Base-by-base conservation (phyloP, 2,329 filamentous ascomycete genomes). In the Penicillium sclerotiorum region DNA sequence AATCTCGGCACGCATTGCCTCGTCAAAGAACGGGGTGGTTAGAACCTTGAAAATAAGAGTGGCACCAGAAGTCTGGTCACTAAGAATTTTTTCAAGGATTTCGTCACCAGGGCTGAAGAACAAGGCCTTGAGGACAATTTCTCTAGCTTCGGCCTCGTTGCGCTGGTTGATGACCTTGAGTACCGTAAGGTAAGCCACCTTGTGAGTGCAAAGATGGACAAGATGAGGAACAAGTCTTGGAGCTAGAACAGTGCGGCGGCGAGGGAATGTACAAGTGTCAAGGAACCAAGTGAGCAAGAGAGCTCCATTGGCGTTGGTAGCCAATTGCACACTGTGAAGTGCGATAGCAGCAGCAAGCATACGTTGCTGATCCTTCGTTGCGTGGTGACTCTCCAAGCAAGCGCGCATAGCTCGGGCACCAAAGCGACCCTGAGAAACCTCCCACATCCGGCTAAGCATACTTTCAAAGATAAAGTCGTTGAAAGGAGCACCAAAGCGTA, bases 141-240 rank as follows among this genome's bases (percentile, higher is more conserved):
- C 93, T 11, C 94, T 85, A 3, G 94, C 94, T 54, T 97, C 93
- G 0, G 89, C 81, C 73, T 99, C 94, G 27, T 92, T 89, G 67
- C 95, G 91, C 72, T 99, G 94, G 69, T 99, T 99, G 72, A 99
- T 95, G 43, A 97, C 91, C 77, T 99, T 99, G 50, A 99, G 79
- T 1, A 99, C 93, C 0, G 94, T 99, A 53, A 97, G 80, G 66
- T 97, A 97, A 0, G 94, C 94, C 48, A 99, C 93, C 79, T 97
- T 97, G 79, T 99, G 94, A 0, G 94, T 97, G 79, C 94, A 97
- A 6, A 99, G 81, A 67, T 96, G 90, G 20, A 96, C 91, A 25
- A 99, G 80, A 67, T 95, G 91, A 33, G 94, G 92, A 13, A 96
- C 90, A 20, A 99, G 84, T 60, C 92, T 86, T 17, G 94, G 94